Conservation (phyloP, 202 grass and related monocot species). For the Panicum virgatum region DNA sequence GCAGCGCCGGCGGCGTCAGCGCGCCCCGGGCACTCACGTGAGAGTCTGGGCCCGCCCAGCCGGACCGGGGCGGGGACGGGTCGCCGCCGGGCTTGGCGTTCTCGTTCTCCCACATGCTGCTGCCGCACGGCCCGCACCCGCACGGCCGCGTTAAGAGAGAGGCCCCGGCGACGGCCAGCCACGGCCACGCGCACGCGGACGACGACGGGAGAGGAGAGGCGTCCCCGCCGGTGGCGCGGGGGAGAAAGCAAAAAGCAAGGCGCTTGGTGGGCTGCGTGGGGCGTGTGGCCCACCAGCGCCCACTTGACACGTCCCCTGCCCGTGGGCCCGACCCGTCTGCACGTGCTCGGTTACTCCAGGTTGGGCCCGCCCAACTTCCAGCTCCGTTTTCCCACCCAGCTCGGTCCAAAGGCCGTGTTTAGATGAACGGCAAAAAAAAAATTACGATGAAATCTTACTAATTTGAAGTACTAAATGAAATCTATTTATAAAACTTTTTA, state of each 20-base stretch:
- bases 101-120: neutral
- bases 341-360: neutral
- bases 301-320: conserved; percentile 10
- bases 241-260: neutral
- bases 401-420: too few species aligned
- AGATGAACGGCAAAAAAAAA: too few species aligned
- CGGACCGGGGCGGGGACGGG: neutral
- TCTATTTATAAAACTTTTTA: too few species aligned
- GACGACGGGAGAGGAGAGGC: too few species aligned
- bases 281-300: neutral
- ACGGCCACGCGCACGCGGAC: too few species aligned
- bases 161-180: neutral
- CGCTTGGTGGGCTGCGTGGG: neutral
- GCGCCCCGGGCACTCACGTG: neutral
- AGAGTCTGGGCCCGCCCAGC: neutral
- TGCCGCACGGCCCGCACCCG: neutral
- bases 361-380: neutral
- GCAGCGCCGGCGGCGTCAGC: neutral
- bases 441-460: too few species aligned
- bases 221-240: too few species aligned
- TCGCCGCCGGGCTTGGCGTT: neutral
- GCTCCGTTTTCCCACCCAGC: too few species aligned
- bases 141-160: neutral
- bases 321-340: neutral
- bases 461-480: too few species aligned